Conservation (phyloP, 2,329 filamentous ascomycete species). For the Polychaeton citri region DNA sequence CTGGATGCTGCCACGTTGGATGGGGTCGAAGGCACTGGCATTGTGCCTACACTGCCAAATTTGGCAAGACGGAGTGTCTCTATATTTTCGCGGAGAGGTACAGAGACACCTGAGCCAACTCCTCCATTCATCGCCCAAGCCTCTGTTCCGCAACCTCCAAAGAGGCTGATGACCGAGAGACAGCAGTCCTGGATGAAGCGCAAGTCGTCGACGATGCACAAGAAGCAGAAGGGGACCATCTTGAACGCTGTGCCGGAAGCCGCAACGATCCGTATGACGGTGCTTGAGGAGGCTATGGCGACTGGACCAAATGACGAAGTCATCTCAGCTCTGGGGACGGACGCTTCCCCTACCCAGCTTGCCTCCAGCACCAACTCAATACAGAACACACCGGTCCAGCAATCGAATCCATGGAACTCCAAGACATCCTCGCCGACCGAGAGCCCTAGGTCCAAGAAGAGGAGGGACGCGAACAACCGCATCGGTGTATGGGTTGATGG, state of each 20-base stretch:
- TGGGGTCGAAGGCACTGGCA: too few relatives aligned
- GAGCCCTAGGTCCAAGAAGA: conserved; percentile 7
- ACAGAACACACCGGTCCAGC: conserved; percentile 10
- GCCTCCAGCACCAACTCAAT: conserved; percentile 11
- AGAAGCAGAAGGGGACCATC: conserved; percentile 12
- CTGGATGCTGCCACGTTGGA: too few relatives aligned
- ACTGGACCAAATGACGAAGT: conserved; percentile 28
- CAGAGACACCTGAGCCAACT: conserved; percentile 12
- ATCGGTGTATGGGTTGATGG: conserved; percentile 34
- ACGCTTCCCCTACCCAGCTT: conserved; percentile 5
- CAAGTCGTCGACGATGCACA: neutral
- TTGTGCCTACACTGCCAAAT: neutral
- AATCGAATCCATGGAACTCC: neutral
- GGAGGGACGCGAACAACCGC: conserved; percentile 15
- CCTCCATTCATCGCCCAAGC: neutral
- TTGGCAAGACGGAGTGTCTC: conserved; percentile 18
- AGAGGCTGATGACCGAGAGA: neutral
- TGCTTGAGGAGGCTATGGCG: conserved; percentile 24
- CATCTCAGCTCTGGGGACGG: conserved; percentile 19
- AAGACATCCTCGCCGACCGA: conserved; percentile 6
- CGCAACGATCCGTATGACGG: conserved; percentile 16
- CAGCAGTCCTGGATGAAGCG: conserved; percentile 2
- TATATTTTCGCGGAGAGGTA: conserved; percentile 24
- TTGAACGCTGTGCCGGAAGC: conserved; percentile 20
- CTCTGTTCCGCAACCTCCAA: neutral